Evolutionary conservation across 805 yeast species (phyloP).

Genomic region (Candida xyloterini): DNA sequence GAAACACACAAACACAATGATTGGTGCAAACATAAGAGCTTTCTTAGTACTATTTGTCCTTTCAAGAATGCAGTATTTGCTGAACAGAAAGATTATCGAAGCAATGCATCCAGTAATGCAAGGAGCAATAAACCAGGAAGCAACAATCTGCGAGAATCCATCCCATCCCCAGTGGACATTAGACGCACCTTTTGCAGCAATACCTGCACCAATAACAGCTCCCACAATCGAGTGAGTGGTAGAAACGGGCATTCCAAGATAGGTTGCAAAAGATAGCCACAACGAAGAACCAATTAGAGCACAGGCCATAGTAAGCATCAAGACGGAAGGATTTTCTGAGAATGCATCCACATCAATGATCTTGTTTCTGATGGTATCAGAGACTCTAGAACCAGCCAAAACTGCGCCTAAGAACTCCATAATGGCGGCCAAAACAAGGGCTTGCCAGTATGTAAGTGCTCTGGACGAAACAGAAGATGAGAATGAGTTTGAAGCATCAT

Average conservation of each 20-base stretch:
- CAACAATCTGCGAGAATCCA: slow-evolving; percentile 69
- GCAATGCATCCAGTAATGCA: slow-evolving; percentile 63
- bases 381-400: slow-evolving; percentile 68
- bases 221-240: slow-evolving; percentile 80
- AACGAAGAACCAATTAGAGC: slow-evolving; percentile 70
- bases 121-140: slow-evolving; percentile 82
- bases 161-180: slow-evolving; percentile 72
- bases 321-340: slow-evolving; percentile 58
- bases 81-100: slow-evolving; percentile 52
- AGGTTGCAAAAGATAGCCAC: slow-evolving; percentile 69
- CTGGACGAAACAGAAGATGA: slow-evolving; percentile 73
- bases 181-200: slow-evolving; percentile 65
- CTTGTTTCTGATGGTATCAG: slow-evolving; percentile 67
- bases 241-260: slow-evolving; percentile 73
- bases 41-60: slow-evolving; percentile 50
- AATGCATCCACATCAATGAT: slow-evolving; percentile 54
- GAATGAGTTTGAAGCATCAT: slow-evolving; percentile 78
- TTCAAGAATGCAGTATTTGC: slow-evolving; percentile 62
- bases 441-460: slow-evolving; percentile 69
- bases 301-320: slow-evolving; percentile 72
- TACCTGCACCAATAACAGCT: slow-evolving; percentile 69
- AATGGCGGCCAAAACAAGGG: slow-evolving; percentile 65
- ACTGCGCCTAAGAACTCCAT: slow-evolving; percentile 77
- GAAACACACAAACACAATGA: slow-evolving; percentile 57
- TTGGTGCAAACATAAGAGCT: slow-evolving; percentile 57